Evolutionary conservation across 208 protist genomes (phyloP).

Genomic region (Trypanosomatidae sp.): DNA sequence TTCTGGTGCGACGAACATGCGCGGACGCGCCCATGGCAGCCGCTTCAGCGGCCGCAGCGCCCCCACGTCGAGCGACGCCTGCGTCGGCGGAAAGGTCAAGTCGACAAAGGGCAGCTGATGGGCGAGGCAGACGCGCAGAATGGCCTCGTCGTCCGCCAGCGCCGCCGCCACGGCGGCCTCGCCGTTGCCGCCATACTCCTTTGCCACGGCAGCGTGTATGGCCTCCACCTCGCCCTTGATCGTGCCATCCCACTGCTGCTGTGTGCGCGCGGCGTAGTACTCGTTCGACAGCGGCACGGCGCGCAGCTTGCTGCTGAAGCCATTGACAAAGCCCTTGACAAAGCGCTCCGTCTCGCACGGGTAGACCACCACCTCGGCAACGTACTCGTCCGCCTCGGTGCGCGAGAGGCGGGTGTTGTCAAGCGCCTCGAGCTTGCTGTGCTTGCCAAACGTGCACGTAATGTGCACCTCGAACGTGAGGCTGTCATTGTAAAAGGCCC

Average conservation of each 20-base stretch:
- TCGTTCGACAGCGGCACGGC: conserved; percentile 51
- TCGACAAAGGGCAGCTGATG: conserved; percentile 60
- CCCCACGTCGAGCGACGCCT: conserved; percentile 28
- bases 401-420: conserved; percentile 33
- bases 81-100: conserved; percentile 51
- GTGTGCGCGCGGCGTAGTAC: conserved; percentile 33
- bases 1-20: conserved; percentile 43
- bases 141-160: conserved; percentile 21
- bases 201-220: conserved; percentile 15
- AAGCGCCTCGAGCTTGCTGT: conserved; percentile 63
- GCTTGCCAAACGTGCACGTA: conserved; percentile 51
- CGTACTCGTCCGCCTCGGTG: conserved; percentile 27
- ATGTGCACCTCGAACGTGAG: conserved; percentile 61
- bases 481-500: conserved; percentile 87
- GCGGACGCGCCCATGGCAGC: conserved; percentile 60
- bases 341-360: conserved; percentile 68
- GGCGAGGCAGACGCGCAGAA: conserved; percentile 34
- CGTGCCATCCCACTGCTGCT: conserved; percentile 12
- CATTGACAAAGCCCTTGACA: conserved; percentile 72
- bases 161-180: conserved; percentile 8
- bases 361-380: conserved; percentile 53
- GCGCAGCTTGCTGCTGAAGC: conserved; percentile 59
- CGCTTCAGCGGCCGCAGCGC: conserved; percentile 21
- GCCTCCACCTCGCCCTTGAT: conserved; percentile 44
- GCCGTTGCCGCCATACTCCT: not conserved